Percentiles rank a stretch among this genome's conserved stretches.
Conservation (phyloP, 2,329 filamentous ascomycete genomes). For the Phialemoniopsis sp. region DNA sequence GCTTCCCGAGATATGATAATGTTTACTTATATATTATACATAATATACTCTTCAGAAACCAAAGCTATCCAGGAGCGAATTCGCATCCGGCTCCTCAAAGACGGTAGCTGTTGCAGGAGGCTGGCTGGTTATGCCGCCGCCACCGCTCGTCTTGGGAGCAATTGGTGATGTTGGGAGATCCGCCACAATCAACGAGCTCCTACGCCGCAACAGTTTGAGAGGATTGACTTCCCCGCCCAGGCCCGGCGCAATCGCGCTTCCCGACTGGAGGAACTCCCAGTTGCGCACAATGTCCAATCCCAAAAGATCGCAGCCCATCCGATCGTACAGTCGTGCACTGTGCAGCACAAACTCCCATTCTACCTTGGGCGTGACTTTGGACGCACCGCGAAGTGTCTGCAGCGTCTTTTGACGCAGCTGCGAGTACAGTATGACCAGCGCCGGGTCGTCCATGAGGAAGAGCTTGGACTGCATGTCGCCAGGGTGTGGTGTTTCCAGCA, state of each 20-base stretch:
- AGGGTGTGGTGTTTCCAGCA: conserved; percentile 65
- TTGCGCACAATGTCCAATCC: conserved; percentile 80
- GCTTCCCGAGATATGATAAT: too few species aligned
- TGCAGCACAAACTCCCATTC: conserved; percentile 90
- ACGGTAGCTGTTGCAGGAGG: conserved; percentile 49
- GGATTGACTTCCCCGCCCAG: conserved; percentile 55
- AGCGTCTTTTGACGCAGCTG: conserved; percentile 78
- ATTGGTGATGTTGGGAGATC: conserved; percentile 53
- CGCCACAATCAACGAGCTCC: conserved; percentile 76
- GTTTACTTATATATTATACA: too few species aligned
- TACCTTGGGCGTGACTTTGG: conserved; percentile 70
- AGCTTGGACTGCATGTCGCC: conserved; percentile 70
- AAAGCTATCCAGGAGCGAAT: conserved; percentile 86
- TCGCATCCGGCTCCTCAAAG: conserved; percentile 90
- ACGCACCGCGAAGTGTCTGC: conserved; percentile 81
- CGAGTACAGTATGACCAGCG: conserved; percentile 80
- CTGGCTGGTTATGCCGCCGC: too few species aligned
- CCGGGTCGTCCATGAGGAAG: conserved; percentile 88
- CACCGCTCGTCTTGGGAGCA: conserved; percentile 18
- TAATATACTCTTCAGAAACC: conserved; percentile 58
- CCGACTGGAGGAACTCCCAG: conserved; percentile 71
- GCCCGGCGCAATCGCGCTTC: conserved; percentile 20
- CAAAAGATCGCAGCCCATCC: conserved; percentile 90
- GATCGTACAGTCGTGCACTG: conserved; percentile 77
- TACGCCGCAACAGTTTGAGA: conserved; percentile 62